These are phyloP conservation scores for Suillus hirtellus DNA, from an alignment of 768 basidiomycete genomes.

Conservation along the genomic window DNA sequence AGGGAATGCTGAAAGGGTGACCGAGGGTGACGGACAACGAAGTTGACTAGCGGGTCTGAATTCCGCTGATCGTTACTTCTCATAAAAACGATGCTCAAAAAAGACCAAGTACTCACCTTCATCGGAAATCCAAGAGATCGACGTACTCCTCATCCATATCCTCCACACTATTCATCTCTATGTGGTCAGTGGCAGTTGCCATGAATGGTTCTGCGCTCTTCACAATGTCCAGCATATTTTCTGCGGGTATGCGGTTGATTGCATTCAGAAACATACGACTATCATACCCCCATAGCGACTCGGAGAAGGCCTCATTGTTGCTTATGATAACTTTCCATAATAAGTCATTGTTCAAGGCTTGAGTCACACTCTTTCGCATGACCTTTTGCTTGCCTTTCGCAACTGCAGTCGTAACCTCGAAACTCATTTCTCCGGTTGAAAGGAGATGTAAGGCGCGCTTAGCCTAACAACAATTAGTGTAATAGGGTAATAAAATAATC, in stretches of 20 bases:
- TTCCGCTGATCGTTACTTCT: neutral
- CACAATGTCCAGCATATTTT: neutral
- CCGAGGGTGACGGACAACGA: neutral
- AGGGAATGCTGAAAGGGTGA: neutral
- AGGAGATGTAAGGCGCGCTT: neutral
- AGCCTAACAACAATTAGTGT: neutral
- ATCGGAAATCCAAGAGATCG: neutral
- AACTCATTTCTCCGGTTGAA: neutral
- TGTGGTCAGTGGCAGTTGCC: neutral
- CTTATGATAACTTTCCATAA: neutral
- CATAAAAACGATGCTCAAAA: neutral
- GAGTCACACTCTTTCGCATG: neutral
- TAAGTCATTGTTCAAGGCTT: neutral
- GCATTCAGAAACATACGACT: neutral
- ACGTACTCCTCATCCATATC: neutral
- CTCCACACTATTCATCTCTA: neutral
- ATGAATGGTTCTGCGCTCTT: neutral
- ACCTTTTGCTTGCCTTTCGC: neutral
- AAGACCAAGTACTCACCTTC: neutral
- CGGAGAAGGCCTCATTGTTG: neutral
- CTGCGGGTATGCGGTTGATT: neutral
- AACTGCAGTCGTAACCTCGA: neutral
- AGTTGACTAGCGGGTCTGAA: neutral
- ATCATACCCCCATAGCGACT: constrained; percentile 3
- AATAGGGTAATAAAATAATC: neutral